Base-by-base conservation (phyloP, 768 basidiomycete genomes). In the Tulasnella sp. region DNA sequence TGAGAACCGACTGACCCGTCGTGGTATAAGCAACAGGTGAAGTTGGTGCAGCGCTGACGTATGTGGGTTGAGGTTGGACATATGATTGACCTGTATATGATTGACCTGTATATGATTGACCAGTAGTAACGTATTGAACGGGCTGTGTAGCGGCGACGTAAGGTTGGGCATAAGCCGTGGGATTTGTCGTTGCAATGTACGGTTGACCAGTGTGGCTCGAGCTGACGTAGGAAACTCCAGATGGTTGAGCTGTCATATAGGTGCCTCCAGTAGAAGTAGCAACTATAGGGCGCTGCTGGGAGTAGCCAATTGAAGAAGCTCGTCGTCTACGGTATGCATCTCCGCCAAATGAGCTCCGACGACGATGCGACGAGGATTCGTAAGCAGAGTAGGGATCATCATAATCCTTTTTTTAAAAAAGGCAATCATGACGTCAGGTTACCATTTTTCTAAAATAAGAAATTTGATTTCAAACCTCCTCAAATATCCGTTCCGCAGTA, bases 401-500 rank as follows among this genome's bases (percentile, higher is more conserved):
- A 31, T 25, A 49, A 15, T 49, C 48, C 48, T 49, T 8, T 48
- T 7, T 15, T 5, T 12, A 13, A 20, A 49, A 40, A 3, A 7
- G 5, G 1, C 32, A 28, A 22, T 15, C 19, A 25, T 29, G 7
- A 2, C 20, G 37, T 28, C 7, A n/a, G 15, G 24, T 28, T 3
- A n/a, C n/a, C n/a, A n/a, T n/a, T n/a, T 20, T 16, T 15, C 20
- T 10, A 10, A 9, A 25, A 19, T 48, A 16, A 16, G 7, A 6
- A 16, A n/a, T 49, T 27, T 24, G 16, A 16, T 13, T n/a, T n/a
- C 48, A 39, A 22, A 54, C 53, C 24, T 53, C 35, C 4, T 35
- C 16, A 22, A 79, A 80, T 29, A 82, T 72, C 24, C 70, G 66
- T 12, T 75, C 74, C 1, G 78, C 81, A 0, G 81, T 82, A 35